Evolutionary conservation across 768 basidiomycete species (phyloP), one percentile per base, ranked within the genome.

Genomic region (Pleurotus tuber-regium): DNA sequence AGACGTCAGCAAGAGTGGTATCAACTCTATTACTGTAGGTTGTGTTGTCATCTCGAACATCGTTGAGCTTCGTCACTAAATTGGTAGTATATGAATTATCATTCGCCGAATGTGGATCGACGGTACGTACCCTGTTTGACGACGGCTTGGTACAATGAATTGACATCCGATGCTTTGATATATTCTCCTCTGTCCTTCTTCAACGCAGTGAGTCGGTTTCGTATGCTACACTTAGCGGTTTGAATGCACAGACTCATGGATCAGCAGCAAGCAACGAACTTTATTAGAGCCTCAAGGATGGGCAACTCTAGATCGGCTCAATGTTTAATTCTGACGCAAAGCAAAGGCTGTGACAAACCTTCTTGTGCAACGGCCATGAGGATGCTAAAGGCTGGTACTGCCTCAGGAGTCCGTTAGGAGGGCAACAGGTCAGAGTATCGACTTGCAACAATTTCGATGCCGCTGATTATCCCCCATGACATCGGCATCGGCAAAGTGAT

Each of bases 1-100:
- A 98, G 30, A 98, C 96, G 70, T 99, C 97, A 24, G 92, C 86
- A 40, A 99, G 83, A 3, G 93, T 90, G 4, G 92, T 95, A 71
- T 99, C 97, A 39, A 99, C 78, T 44, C 97, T 78, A 68, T 98
- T 99, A 63, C 85, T 89, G 70, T 84, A 83, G 7, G 80, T 73
- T 18, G 81, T 80, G 55, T 74, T 79, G 58, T 87, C 87, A 62
- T 88, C 89, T 55, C 96, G 84, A 44, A 97, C 86, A 57, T 91
- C 87, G 69, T 97, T 98, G 43, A 99, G 75, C 63, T 81, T 91
- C 19, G 90, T 95, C 51, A 99, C 95, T 88, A 63, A 35, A 57
- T 8, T 19, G 26, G 29, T 11, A 4, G 10, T 6, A 21, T 23
- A 29, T 48, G 12, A 50, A 31, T 10, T 26, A 14, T 25, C 4